Evolutionary conservation across 371 early-diverging fungal genomes (phyloP).

Genomic region (Polyrhizophydium stewartii): DNA sequence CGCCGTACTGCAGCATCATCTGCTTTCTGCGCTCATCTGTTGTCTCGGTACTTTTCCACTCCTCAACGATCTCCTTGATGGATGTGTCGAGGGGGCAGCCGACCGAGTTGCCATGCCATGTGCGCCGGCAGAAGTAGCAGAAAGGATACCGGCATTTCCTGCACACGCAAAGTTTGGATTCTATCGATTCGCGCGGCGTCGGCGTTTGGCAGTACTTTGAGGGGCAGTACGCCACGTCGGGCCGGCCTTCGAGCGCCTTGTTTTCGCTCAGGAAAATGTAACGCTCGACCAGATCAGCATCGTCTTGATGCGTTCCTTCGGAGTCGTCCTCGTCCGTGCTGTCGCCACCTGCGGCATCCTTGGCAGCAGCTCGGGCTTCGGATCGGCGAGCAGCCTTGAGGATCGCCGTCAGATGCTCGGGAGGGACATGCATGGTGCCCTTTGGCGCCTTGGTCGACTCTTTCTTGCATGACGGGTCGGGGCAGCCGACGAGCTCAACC

Average conservation of each 20-base stretch:
- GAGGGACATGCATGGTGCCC: too few relatives aligned
- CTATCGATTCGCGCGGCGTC: conserved; percentile 12
- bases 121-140: conserved; percentile 30
- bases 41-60: conserved; percentile 10
- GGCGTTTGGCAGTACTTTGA: conserved; percentile 27
- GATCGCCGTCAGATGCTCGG: too few relatives aligned
- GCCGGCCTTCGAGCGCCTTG: conserved; percentile 19
- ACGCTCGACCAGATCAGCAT: conserved; percentile 15
- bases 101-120: conserved; percentile 40
- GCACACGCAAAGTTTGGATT: conserved; percentile 36
- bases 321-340: background rate
- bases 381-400: too few relatives aligned
- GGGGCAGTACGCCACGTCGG: conserved; percentile 37
- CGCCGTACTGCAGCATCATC: conserved; percentile 35
- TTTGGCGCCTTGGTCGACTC: too few relatives aligned
- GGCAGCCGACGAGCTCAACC: conserved; percentile 25
- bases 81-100: conserved; percentile 24
- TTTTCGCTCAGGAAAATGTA: conserved; percentile 14
- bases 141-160: conserved; percentile 33
- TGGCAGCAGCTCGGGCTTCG: too few relatives aligned
- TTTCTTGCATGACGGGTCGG: conserved; percentile 29
- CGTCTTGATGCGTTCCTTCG: background rate
- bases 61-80: conserved; percentile 10
- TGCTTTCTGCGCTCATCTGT: background rate
- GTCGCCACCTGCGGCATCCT: background rate